Evolutionary conservation across 1,284 basidiomycete species (phyloP), one percentile per base, ranked within the genome.

Genomic region (Ustilago hordei): DNA sequence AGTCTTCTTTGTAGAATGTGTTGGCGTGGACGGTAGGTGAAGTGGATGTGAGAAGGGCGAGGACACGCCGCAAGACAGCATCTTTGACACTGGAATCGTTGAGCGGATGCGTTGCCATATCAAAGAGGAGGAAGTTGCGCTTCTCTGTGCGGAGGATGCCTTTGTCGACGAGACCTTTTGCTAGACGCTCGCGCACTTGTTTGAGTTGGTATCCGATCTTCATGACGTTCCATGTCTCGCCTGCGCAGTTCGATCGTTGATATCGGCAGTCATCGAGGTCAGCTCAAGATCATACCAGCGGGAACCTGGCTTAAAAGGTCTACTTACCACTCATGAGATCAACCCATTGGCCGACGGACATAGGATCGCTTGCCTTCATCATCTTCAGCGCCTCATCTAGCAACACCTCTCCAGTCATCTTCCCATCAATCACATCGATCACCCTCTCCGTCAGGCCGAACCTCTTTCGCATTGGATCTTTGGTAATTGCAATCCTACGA

Each of bases 91-190:
- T 61, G 6, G 71, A 66, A 59, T 86, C 84, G 35, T 81, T 78
- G 34, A 86, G 60, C 12, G 85, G 85, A 69, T 86, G 85, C 13
- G 85, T 86, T 32, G 85, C 83, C 85, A 86, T 86, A 55, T 86
- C 85, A 55, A 86, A 86, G 1, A 86, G 76, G 23, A 86, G 34
- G 55, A 86, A 85, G 65, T 84, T 86, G 62, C 83, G 81, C 69
- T 86, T 86, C 45, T 86, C 85, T 38, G 85, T 86, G 28, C 85
- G 81, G 23, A 86, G 66, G 19, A 86, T 78, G 28, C 85, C 85
- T 69, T 86, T 86, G 72, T 86, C 85, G 7, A 85, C 85, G 23
- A 86, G 62, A 0, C 85, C 84, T 60, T 86, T 86, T 28, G 84
- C 84, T 11, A 86, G 62, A 3, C 85, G 81, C 52, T 86, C 85